These are phyloP conservation scores for Lactarius sp. DNA, from an alignment of 768 basidiomycete genomes.

Conservation along the genomic window DNA sequence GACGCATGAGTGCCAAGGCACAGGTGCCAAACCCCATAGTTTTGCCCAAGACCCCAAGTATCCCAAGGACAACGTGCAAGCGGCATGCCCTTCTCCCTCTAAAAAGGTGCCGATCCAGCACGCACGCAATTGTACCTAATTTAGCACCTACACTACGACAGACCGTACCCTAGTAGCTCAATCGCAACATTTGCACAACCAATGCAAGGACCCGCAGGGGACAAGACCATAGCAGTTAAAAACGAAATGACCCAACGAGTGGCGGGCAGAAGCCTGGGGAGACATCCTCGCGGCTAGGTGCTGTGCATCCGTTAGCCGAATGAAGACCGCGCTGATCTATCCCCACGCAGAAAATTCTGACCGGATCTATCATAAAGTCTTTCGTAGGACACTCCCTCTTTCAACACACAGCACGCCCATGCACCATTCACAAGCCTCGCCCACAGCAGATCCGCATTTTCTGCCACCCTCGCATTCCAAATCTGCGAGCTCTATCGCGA, in stretches of 20 bases:
- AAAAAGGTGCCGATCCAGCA: too few relatives aligned
- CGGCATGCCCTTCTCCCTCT: too few relatives aligned
- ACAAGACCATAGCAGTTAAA: background rate
- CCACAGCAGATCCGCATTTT: constrained; percentile 85
- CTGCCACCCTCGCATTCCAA: constrained; percentile 91
- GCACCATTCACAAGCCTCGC: background rate
- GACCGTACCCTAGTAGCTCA: background rate
- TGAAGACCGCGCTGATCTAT: constrained; percentile 71
- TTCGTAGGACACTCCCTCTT: constrained; percentile 54
- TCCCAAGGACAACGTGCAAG: too few relatives aligned
- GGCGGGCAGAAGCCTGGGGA: too few relatives aligned
- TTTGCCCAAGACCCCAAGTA: too few relatives aligned
- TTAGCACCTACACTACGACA: background rate
- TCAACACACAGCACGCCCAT: background rate
- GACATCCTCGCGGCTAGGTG: constrained; percentile 47
- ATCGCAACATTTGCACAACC: background rate
- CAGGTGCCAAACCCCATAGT: too few relatives aligned
- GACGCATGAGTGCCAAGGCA: too few relatives aligned
- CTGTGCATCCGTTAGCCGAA: constrained; percentile 91
- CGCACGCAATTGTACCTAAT: too few relatives aligned
- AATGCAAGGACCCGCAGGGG: background rate
- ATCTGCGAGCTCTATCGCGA: constrained; percentile 85
- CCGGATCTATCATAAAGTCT: constrained; percentile 87
- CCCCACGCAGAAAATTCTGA: constrained; percentile 69
- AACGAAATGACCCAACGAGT: background rate